Percentiles rank a stretch among this genome's conserved stretches.
phyloP scores from a whole-genome alignment of 441 rosid genomes.

The Adansonia madagascariensis region DNA sequence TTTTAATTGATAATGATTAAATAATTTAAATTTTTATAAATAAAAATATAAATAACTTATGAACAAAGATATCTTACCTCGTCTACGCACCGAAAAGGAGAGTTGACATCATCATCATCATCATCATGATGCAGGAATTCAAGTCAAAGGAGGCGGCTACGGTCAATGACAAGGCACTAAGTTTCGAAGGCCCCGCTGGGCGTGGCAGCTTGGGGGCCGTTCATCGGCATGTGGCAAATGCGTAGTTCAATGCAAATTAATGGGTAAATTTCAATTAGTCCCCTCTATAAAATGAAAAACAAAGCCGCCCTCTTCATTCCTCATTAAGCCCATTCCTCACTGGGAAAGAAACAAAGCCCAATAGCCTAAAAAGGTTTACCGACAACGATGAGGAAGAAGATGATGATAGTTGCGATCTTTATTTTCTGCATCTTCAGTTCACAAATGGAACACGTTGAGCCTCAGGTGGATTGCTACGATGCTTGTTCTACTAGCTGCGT shows the following conservation, averaged over 20 bases:
- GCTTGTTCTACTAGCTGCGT: slow-evolving; percentile 52
- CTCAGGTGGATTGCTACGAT: slow-evolving; percentile 46
- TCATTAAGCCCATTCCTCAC: not conserved
- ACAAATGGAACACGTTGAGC: slow-evolving; percentile 20
- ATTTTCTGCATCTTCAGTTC: slow-evolving; percentile 20
- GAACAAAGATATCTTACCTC: no score
- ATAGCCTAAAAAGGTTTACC: no score
- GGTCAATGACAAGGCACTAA: slow-evolving; percentile 19
- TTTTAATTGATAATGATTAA: no score
- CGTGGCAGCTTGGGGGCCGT: not conserved
- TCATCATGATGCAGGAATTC: not conserved
- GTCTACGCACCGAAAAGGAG: no score
- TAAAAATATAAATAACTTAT: no score
- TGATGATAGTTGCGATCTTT: slow-evolving; percentile 16
- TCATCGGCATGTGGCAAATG: slow-evolving; percentile 5
- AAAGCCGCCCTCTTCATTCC: not conserved
- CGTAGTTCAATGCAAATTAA: slow-evolving; percentile 8
- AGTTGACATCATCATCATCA: no score
- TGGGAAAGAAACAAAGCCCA: not conserved
- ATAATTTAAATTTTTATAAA: no score
- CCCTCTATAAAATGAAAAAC: not conserved
- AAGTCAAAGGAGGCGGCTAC: slow-evolving; percentile 1
- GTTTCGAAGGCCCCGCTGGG: not conserved
- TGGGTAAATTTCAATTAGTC: not conserved
- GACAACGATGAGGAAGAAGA: slow-evolving; percentile 26